Conservation (phyloP, 192 early-diverging fungal genomes). For the Coemansia sp. region DNA sequence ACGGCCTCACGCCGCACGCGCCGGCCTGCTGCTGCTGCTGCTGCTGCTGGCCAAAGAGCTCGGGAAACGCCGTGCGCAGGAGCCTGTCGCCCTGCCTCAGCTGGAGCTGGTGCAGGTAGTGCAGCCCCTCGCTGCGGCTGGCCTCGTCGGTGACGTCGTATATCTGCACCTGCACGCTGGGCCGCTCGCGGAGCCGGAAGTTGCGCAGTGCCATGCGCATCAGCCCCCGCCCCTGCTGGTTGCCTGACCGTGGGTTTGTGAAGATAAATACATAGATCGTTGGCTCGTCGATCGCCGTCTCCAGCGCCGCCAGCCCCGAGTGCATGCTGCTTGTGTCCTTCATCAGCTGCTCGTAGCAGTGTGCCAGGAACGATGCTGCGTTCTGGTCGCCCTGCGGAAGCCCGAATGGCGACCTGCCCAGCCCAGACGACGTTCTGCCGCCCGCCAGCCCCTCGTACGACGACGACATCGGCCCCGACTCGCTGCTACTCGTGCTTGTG, state of each 20-base stretch:
- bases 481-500: background rate
- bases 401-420: conserved; percentile 43
- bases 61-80: conserved; percentile 48
- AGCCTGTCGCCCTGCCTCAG: conserved; percentile 52
- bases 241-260: conserved; percentile 73
- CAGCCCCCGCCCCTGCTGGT: conserved; percentile 65
- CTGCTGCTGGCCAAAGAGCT: conserved; percentile 30
- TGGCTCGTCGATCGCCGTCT: conserved; percentile 47
- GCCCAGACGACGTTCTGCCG: background rate
- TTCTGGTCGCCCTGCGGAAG: conserved; percentile 26
- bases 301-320: conserved; percentile 21
- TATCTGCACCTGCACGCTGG: conserved; percentile 72
- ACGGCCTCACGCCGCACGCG: background rate
- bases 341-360: conserved; percentile 52
- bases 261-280: conserved; percentile 72
- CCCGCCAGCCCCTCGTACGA: conserved; percentile 11
- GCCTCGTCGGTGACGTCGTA: conserved; percentile 67
- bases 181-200: conserved; percentile 65
- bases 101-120: conserved; percentile 61
- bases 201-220: conserved; percentile 64
- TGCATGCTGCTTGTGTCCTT: conserved; percentile 30
- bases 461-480: conserved; percentile 20
- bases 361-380: conserved; percentile 38
- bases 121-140: conserved; percentile 60
- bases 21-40: background rate